phyloP scores from a whole-genome alignment of 1,284 basidiomycete species.

The Cryptococcus sp. region DNA sequence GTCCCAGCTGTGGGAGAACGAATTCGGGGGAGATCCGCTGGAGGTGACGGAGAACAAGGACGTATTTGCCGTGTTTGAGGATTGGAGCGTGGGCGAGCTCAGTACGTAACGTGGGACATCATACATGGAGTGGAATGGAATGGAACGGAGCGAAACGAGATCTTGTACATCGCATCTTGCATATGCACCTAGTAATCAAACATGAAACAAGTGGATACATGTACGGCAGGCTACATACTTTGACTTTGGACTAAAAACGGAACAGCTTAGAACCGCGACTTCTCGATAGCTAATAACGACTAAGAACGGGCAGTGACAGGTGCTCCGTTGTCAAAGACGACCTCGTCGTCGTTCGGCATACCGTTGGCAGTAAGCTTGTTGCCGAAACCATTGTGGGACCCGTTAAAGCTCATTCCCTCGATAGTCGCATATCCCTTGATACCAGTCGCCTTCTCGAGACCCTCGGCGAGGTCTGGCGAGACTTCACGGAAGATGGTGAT shows the following conservation, averaged over 20 bases:
- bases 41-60: not conserved
- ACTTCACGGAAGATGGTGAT: slow-evolving; percentile 80
- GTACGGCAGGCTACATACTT: too few relatives aligned
- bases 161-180: slow-evolving; percentile 19
- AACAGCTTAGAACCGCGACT: too few relatives aligned
- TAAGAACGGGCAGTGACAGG: slow-evolving; percentile 12
- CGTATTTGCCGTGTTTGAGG: too few relatives aligned
- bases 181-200: slow-evolving; percentile 10
- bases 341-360: slow-evolving; percentile 27
- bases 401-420: slow-evolving; percentile 61
- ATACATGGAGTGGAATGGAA: not conserved
- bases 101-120: not conserved
- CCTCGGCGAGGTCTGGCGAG: slow-evolving; percentile 68
- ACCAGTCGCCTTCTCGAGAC: slow-evolving; percentile 72
- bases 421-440: slow-evolving; percentile 45
- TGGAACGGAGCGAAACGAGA: not conserved
- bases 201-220: too few relatives aligned
- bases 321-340: slow-evolving; percentile 36
- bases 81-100: not conserved
- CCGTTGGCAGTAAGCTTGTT: slow-evolving; percentile 42
- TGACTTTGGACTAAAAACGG: too few relatives aligned
- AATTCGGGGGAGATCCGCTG: slow-evolving; percentile 50
- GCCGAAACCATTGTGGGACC: slow-evolving; percentile 37
- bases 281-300: not conserved
- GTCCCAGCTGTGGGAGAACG: slow-evolving; percentile 79